A percentile compares a stretch with the other conserved stretches of the same genome.
These are phyloP conservation scores for Peronospora farinosa DNA, from an alignment of 352 stramenopile species.

Conservation along the genomic window DNA sequence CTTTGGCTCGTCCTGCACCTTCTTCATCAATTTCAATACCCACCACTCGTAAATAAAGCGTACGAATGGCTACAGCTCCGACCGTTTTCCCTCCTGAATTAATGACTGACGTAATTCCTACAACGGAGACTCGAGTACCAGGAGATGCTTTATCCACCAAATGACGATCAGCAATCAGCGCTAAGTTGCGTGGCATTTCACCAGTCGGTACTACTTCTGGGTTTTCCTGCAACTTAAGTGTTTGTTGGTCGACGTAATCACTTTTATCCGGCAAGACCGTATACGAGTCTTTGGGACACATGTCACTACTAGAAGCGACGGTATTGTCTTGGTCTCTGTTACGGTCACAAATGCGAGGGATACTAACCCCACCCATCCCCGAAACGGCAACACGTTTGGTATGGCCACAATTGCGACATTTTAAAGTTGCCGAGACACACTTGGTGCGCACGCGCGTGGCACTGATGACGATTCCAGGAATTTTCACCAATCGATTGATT, in stretches of 20 bases:
- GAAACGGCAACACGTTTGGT: slow-evolving; percentile 58
- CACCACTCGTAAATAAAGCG: slow-evolving; percentile 93
- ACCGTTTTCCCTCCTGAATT: slow-evolving; percentile 70
- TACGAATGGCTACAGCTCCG: slow-evolving; percentile 84
- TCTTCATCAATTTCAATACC: slow-evolving; percentile 94
- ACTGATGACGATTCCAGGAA: slow-evolving; percentile 96
- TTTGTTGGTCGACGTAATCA: slow-evolving; percentile 97
- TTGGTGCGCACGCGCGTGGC: slow-evolving; percentile 91
- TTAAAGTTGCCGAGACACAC: slow-evolving; percentile 86
- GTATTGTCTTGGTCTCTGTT: slow-evolving; percentile 46
- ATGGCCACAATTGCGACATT: slow-evolving; percentile 86
- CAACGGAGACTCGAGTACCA: slow-evolving; percentile 92
- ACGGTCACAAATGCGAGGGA: slow-evolving; percentile 83
- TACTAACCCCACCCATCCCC: slow-evolving; percentile 61
- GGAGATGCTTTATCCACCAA: slow-evolving; percentile 94
- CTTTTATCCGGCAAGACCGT: slow-evolving; percentile 91
- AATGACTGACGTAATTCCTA: slow-evolving; percentile 95
- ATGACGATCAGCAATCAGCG: slow-evolving; percentile 92
- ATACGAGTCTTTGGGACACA: slow-evolving; percentile 89
- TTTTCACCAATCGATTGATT: slow-evolving; percentile 87
- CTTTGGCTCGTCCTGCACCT: slow-evolving; percentile 82
- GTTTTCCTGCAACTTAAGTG: slow-evolving; percentile 96
- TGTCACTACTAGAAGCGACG: slow-evolving; percentile 25
- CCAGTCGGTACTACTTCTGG: slow-evolving; percentile 96
- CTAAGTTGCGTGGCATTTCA: slow-evolving; percentile 96